Evolutionary conservation across 2,329 filamentous ascomycete genomes (phyloP).

Genomic region (Blastomyces parvus): DNA sequence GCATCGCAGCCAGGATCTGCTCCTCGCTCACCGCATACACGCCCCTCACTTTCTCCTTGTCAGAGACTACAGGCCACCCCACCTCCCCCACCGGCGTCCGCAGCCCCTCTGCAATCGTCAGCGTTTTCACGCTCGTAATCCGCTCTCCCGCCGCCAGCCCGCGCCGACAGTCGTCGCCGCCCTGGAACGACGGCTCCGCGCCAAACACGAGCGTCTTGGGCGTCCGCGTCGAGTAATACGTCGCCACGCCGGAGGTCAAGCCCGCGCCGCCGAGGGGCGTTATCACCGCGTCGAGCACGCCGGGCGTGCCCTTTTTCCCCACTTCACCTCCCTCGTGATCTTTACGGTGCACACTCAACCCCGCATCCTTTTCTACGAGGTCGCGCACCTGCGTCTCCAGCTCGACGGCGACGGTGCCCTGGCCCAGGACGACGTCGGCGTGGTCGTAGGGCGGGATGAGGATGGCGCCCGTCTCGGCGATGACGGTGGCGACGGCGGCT

Average conservation of each 20-base stretch:
- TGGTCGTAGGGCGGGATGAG: constrained; percentile 89
- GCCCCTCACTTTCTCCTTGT: constrained; percentile 57
- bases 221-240: constrained; percentile 56
- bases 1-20: constrained; percentile 68
- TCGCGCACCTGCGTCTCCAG: constrained; percentile 61
- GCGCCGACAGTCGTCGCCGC: constrained; percentile 70
- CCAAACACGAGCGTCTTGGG: constrained; percentile 65
- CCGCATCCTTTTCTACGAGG: constrained; percentile 35
- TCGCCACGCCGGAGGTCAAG: constrained; percentile 72
- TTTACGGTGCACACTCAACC: constrained; percentile 24
- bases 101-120: constrained; percentile 83
- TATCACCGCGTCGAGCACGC: constrained; percentile 58
- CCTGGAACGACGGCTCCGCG: constrained; percentile 72
- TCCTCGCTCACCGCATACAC: constrained; percentile 70
- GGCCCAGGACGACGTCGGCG: constrained; percentile 80
- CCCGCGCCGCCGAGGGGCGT: constrained; percentile 82
- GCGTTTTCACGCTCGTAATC: constrained; percentile 57
- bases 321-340: no score
- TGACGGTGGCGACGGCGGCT: constrained; percentile 59
- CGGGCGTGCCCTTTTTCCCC: constrained; percentile 9
- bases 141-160: constrained; percentile 57
- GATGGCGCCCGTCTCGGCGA: constrained; percentile 61
- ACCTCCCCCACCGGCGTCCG: constrained; percentile 68
- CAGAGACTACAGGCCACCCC: constrained; percentile 69
- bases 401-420: constrained; percentile 83